Evolutionary conservation across 78 protist species (phyloP).

Genomic region (Dictyostelium purpureum): DNA sequence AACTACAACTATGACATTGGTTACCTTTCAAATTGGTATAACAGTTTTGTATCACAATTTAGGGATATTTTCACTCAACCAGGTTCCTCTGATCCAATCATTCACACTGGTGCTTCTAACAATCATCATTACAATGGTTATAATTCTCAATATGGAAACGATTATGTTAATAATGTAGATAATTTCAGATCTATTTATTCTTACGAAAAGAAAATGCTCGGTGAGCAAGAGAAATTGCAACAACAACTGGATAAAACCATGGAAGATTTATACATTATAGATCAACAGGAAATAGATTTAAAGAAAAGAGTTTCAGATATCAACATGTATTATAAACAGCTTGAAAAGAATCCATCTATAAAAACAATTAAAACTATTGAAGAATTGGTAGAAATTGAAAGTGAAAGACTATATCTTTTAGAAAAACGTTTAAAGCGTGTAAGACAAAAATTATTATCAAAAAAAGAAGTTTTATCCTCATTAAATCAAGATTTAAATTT

Average conservation of each 20-base stretch:
- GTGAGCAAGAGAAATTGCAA: background rate
- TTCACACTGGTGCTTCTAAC: background rate
- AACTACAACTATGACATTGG: slow-evolving; percentile 1
- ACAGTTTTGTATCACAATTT: background rate
- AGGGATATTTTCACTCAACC: slow-evolving; percentile 14
- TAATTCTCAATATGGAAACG: background rate
- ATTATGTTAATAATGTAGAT: background rate
- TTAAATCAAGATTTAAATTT: background rate
- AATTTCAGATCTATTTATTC: background rate
- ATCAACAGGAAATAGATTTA: slow-evolving; percentile 1
- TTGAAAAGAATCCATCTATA: background rate
- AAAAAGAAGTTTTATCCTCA: slow-evolving; percentile 15
- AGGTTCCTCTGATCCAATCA: background rate
- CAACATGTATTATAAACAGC: background rate
- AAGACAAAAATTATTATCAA: background rate
- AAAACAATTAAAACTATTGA: background rate
- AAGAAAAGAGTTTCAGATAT: slow-evolving; percentile 29
- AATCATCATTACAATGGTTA: background rate
- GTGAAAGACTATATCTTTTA: slow-evolving; percentile 7
- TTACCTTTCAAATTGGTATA: slow-evolving; percentile 9
- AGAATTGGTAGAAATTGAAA: slow-evolving; percentile 22
- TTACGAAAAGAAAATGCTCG: background rate
- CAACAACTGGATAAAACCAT: slow-evolving; percentile 6
- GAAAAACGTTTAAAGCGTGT: slow-evolving; percentile 7
- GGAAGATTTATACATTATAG: background rate